Base-by-base conservation (phyloP, 2,329 filamentous ascomycete genomes). In the Penicillium sp. region DNA sequence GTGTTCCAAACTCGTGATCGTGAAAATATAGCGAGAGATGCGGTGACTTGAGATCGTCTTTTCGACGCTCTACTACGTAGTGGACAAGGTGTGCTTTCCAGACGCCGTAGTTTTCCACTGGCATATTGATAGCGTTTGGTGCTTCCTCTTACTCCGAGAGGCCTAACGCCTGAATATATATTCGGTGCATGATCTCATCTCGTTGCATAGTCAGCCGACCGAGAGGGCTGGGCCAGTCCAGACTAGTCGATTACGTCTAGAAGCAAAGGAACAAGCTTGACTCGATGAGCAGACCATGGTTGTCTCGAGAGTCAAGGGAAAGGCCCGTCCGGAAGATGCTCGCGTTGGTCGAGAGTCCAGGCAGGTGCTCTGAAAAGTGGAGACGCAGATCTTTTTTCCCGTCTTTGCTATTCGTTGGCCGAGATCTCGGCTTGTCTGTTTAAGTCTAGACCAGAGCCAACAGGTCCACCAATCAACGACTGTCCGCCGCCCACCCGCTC, bases 11-110 rank as follows among this genome's bases (percentile, higher is more conserved):
- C 38, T 47, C n/a, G 3, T 60, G 53, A 38, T 66, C 67, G 44
- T 61, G 31, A 23, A 64, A 67, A 45, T 64, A 66, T 0, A 68
- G 52, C 19, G 60, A 64, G 2, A 68, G 57, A 50, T 68, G 63
- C 2, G 66, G 59, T 7, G 64, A 61, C 15, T 47, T 47, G 13
- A 53, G 46, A 30, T 61, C 60, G 5, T 67, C 38, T 4, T 51
- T 26, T 3, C 35, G 48, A 21, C 63, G 46, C 56, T 67, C 65
- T 15, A 64, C n/a, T 15, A 29, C 31, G 55, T 64, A 68, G 17
- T 58, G 31, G 7, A 60, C 59, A 8, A 65, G 58, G 5, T 19
- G 46, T 30, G 47, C 63, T 46, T 67, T 68, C 67, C 66, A 69
- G 2, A 69, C 56, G 29, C 67, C 67, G 52, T 69, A 69, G 26